Evolutionary conservation across 192 early-diverging fungal species (phyloP), one percentile per base, ranked within the genome.

Genomic region (Linnemannia zychae): DNA sequence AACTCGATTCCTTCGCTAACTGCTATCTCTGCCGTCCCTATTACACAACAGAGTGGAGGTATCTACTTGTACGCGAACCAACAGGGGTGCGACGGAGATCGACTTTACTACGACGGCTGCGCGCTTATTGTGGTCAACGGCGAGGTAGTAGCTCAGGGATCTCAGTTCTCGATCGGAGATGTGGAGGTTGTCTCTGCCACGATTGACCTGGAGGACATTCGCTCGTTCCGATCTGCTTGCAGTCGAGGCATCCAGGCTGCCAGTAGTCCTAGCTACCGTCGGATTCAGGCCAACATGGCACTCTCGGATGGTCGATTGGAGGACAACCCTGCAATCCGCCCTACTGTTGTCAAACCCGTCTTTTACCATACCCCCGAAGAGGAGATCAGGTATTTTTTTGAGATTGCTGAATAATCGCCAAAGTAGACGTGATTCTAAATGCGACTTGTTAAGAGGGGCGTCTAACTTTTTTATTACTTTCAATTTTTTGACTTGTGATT

Each of bases 31-130:
- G 28, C 38, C 12, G 0, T n/a, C 72, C 34, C 9, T 47, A 49
- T 72, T n/a, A 33, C 33, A 28, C 9, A 20, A 44, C 69, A 95
- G 92, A 94, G 93, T 38, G 99, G 99, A 77, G 99, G 99, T 31
- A 90, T 97, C 13, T 99, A 99, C 79, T 79, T 99, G 37, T 99
- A 99, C 75, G 88, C 98, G 13, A 99, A 99, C 87, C 98, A 98
- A 79, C 92, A 96, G 83, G 99, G 99, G 1, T 99, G 99, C 77
- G 99, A 99, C 77, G 99, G 97, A 37, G 99, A 99, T 83, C 94
- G 99, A 28, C 88, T 99, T 33, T 99, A 99, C 88, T 99, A 99
- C 72, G 99, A 99, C 76, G 99, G 98, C 18, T 95, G 95, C 53
- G 91, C 95, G 0, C 89, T 99, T 91, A 96, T 99, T 79, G 86